phyloP scores from a whole-genome alignment of 148 eudicot species.

The Oxyria digyna region DNA sequence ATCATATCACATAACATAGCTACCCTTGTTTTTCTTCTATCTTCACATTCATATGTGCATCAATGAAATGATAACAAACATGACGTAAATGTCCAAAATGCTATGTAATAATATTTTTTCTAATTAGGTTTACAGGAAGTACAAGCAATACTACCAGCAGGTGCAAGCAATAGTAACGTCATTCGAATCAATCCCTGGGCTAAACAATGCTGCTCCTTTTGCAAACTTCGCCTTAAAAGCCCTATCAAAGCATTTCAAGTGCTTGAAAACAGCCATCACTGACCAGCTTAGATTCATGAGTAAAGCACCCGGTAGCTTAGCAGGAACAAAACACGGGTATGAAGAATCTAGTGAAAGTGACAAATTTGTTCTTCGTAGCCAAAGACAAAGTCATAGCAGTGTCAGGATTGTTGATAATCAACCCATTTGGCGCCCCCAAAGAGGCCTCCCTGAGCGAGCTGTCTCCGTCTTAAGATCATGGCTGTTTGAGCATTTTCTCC shows the following conservation, averaged over 20 bases:
- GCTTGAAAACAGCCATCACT: constrained; percentile 25
- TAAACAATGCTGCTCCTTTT: constrained; percentile 28
- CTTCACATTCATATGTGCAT: too few relatives aligned
- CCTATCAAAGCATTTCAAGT: constrained; percentile 33
- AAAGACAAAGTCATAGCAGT: not conserved
- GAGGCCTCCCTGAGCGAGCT: constrained; percentile 67
- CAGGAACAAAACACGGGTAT: constrained; percentile 6
- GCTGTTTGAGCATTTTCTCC: constrained; percentile 77
- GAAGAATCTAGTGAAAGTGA: not conserved
- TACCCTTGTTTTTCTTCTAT: too few relatives aligned
- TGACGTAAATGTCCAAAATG: too few relatives aligned
- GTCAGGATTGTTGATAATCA: constrained; percentile 15
- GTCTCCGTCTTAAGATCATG: constrained; percentile 63
- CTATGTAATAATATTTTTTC: not conserved
- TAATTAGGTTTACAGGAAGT: constrained; percentile 29
- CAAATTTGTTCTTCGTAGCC: not conserved
- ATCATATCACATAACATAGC: too few relatives aligned
- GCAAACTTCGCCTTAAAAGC: constrained; percentile 28
- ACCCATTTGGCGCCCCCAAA: constrained; percentile 68
- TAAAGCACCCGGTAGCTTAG: not conserved
- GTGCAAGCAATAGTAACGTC: constrained; percentile 28
- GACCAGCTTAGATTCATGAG: constrained; percentile 18
- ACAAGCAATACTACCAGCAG: constrained; percentile 38
- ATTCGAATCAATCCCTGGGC: constrained; percentile 26
- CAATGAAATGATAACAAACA: too few relatives aligned